Evolutionary conservation across 805 yeast genomes (phyloP), one percentile per base, ranked within the genome.

Genomic region (Saccharomycopsis olivae): DNA sequence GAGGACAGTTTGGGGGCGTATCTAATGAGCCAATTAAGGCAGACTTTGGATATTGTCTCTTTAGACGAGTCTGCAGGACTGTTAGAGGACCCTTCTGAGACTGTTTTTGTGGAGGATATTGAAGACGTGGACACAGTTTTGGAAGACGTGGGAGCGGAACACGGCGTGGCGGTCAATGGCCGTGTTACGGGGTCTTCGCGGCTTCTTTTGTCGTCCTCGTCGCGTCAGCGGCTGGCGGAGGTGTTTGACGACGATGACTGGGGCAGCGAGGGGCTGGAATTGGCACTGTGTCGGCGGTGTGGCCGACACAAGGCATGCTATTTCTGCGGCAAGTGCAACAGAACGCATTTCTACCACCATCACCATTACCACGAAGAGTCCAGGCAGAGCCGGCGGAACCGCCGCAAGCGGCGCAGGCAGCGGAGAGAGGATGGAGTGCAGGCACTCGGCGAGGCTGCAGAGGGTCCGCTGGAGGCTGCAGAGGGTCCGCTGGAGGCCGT

Each of bases 261-360:
- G 9, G 15, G 28, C 15, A 19, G 18, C 13, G 28, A 19, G 5
- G 28, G 28, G 5, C 5, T 33, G 13, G 28, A 23, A 5, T 15
- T 33, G 5, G 36, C 29, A 19, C 9, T 13, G 10, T 33, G 36
- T 21, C 13, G 14, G 13, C 18, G 20, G 15, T 39, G 43, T 29
- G 43, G 39, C 11, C 15, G 19, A 9, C 17, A 20, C 10, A 35
- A 39, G 14, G 43, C 31, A 9, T 39, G 29, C 20, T 35, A 35
- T 23, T 24, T 21, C 18, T 35, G 43, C 25, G 29, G 35, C 29
- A 35, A 23, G 5, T 39, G 38, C 17, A 34, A 29, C 18, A 23
- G 35, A 23, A 39, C 34, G 17, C 38, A 34, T 16, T 35, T 17
- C 24, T 39, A 34, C 24, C 43, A 39, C 19, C 43, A 39, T 27